Evolutionary conservation across 306 rosid genomes (phyloP), one percentile per base, ranked within the genome.

Genomic region (Gynostemma pentaphyllum): DNA sequence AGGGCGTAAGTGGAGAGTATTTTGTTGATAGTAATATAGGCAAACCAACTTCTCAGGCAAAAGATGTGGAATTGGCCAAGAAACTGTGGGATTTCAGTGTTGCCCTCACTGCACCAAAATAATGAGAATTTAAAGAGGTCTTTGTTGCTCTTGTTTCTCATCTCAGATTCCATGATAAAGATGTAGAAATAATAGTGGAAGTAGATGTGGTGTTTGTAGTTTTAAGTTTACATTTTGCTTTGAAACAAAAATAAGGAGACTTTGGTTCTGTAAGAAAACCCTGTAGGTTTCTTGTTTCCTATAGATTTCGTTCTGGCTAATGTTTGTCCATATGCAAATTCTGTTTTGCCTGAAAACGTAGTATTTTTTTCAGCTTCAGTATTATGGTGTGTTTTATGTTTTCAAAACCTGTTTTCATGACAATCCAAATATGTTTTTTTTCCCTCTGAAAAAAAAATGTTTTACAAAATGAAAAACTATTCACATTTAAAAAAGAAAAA

Each of bases 1-100:
- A 75, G 63, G 78, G 84, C 15, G 72, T 72, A n/a, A 79, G 65
- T 45, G 84, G 84, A 10, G 76, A 79, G 49, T 79, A 75, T 42
- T 79, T 79, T 42, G 5, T 11, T 54, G 80, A 79, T 75, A 70
- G 60, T 62, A 79, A 79, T 68, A 62, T 37, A 23, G 72, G 55
- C 46, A 29, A 61, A 10, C 70, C 81, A 22, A 57, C 44, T 5
- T 15, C 69, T 62, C 73, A 60, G 36, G 78, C 69, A 26, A 72
- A 60, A 45, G 72, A 79, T 60, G 46, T 11, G 28, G 74, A 79
- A 11, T 42, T 79, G 74, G 81, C 81, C 9, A 75, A 72, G 66
- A 71, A 66, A 45, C 70, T 75, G 10, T 79, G 84, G 80, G 84
- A 79, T 47, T 66, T 75, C 65, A 72, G 84, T 68, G 27, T 69